Evolutionary conservation across 768 basidiomycete species (phyloP), one percentile per base, ranked within the genome.

Genomic region (Suillus subluteus): DNA sequence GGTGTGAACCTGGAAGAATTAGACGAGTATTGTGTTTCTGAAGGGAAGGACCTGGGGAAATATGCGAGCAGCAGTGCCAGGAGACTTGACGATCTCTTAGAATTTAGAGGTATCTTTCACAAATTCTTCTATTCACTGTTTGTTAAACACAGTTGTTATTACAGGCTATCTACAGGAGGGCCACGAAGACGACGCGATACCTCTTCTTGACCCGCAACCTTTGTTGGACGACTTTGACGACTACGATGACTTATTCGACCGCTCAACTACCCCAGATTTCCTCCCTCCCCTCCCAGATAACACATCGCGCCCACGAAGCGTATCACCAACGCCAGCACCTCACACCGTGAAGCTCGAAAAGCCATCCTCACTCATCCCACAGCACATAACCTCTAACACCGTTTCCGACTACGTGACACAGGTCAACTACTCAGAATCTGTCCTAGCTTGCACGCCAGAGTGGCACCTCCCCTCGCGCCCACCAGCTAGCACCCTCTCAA

Each of bases 1-100:
- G 94, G 94, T 21, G 83, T 92, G 1, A 84, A 82, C 52, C 65
- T 92, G 30, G 86, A 91, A 9, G 94, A 95, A 74, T 79, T 95
- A 63, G 78, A 73, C 32, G 89, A 90, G 65, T 93, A 91, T 71
- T 84, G 82, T 62, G 73, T 78, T n/a, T 80, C 85, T 1, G 92
- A 94, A 75, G 91, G 85, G 23, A 81, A 80, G 71, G 92, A 94
- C 71, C 75, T 94, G 66, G 82, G 84, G 32, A 84, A 89, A 43
- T 92, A 92, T 75, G 87, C 88, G 7, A 76, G 86, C 6, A 87
- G 88, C 73, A 87, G 88, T 6, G 81, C 81, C 50, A 82, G 89
- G 71, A 82, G 91, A 71, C 81, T 87, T 13, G 91, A 93, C 74
- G 92, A 93, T 73, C 77, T 94, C 73, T 80, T 83, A 62, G 92